phyloP scores from a whole-genome alignment of 306 rosid species.

The Malus orientalis region DNA sequence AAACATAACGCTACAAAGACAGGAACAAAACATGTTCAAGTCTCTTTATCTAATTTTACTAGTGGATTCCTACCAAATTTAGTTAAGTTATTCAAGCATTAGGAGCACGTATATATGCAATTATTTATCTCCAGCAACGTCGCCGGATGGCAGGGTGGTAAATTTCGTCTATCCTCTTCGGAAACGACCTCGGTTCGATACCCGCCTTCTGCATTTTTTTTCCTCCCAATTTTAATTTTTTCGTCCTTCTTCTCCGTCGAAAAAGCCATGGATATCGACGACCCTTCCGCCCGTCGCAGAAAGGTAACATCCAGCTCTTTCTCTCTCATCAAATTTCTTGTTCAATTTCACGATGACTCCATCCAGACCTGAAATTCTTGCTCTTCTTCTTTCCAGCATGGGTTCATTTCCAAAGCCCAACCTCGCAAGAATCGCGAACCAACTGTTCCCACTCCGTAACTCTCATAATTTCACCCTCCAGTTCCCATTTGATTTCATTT shows the following conservation, averaged over 20 bases:
- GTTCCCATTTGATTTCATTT: not conserved
- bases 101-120: too few relatives aligned
- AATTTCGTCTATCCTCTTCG: accelerated
- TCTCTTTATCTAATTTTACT: too few relatives aligned
- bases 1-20: too few relatives aligned
- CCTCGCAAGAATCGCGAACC: slow-evolving; percentile 24
- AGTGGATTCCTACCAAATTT: too few relatives aligned
- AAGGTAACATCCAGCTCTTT: slow-evolving; percentile 21
- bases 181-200: slow-evolving; percentile 22
- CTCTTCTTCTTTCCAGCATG: slow-evolving; percentile 23
- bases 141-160: not conserved
- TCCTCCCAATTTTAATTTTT: not conserved
- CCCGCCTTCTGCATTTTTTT: accelerated
- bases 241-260: not conserved
- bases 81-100: too few relatives aligned
- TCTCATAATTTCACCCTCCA: not conserved
- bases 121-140: accelerated
- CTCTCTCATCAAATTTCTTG: not conserved
- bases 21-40: too few relatives aligned
- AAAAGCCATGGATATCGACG: slow-evolving; percentile 30
- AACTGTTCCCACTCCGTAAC: slow-evolving; percentile 24
- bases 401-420: slow-evolving; percentile 40
- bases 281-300: slow-evolving; percentile 17
- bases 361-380: not conserved
- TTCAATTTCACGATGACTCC: not conserved